Conservation (phyloP, 305 asterid genomes). For the Solanum hybrid region DNA sequence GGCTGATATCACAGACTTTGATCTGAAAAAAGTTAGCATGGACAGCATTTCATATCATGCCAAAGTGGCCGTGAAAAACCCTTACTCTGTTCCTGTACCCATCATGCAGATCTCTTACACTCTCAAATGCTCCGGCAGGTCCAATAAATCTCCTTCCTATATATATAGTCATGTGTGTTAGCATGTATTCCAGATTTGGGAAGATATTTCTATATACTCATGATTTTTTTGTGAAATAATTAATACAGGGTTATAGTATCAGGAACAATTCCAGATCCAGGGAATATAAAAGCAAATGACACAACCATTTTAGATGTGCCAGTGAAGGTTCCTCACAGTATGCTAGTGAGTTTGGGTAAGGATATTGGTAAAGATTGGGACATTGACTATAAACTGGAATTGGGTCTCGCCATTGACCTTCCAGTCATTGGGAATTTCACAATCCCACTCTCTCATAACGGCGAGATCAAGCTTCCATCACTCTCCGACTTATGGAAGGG, state of each 20-base stretch:
- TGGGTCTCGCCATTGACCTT: slow-evolving; percentile 22
- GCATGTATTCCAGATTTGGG: too few species aligned
- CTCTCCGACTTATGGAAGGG: not conserved
- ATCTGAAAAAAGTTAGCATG: slow-evolving; percentile 34
- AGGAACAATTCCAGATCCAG: slow-evolving; percentile 25
- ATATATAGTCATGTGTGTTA: too few species aligned
- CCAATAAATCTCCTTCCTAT: too few species aligned
- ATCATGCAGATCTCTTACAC: slow-evolving; percentile 34
- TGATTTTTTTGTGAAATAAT: not conserved
- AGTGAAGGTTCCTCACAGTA: slow-evolving; percentile 19
- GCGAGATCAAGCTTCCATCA: slow-evolving; percentile 20
- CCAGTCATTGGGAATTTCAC: slow-evolving; percentile 22
- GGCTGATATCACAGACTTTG: slow-evolving; percentile 43
- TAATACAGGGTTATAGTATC: slow-evolving; percentile 24
- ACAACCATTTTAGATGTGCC: slow-evolving; percentile 20
- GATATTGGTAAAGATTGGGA: slow-evolving; percentile 29
- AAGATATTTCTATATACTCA: not conserved
- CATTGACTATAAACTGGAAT: slow-evolving; percentile 14
- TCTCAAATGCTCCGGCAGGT: slow-evolving; percentile 37
- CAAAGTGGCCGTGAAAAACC: slow-evolving; percentile 33
- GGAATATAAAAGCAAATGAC: slow-evolving; percentile 17
- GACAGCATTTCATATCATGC: slow-evolving; percentile 38
- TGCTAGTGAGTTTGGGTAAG: slow-evolving; percentile 14
- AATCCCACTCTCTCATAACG: slow-evolving; percentile 18
- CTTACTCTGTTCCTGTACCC: slow-evolving; percentile 46